Base-by-base conservation (phyloP, 2,329 filamentous ascomycete genomes). In the Aspergillus brunneoviolaceus region DNA sequence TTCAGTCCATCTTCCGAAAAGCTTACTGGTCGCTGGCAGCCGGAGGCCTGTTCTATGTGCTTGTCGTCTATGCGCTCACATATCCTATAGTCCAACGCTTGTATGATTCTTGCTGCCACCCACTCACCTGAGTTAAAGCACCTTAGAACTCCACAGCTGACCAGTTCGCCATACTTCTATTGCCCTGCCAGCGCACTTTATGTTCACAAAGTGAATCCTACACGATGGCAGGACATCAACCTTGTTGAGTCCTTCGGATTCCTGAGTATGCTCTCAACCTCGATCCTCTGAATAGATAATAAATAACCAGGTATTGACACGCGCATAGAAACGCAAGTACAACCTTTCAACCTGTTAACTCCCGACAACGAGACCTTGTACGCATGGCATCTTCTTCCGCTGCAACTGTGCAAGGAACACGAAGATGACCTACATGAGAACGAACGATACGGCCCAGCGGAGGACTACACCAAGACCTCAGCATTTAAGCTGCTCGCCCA, bases 301-400 rank as follows among this genome's bases (percentile, higher is more conserved):
- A 39, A n/a, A 39, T 12, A 27, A 27, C 25, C 25, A 27, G 11
- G 58, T 31, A 47, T 61, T 72, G 58, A 70, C 49, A 50, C 6
- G 2, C 2, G 27, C 11, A 48, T 67, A 94, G 90, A 87, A 71
- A 92, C 92, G 67, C 94, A 98, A 77, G 89, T 96, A 2, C 92
- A 91, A 5, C 90, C 94, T 0, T 97, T 98, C 74, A 87, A 85
- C 51, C 77, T 98, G 42, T 79, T 77, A 4, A 95, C 92, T 0
- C 80, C 86, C 1, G 93, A 97, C 73, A 86, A 87, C 45, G 88
- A 93, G 74, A 86, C 81, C 2, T 79, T 98, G 19, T 96, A 95
- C 71, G 90, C 90, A 27, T 98, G 94, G 94, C 94, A 97, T 71
- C 84, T 98, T 57, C 79, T 97, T 52, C 94, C 94, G 0, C 77